Conservation (phyloP, 495 filamentous ascomycete genomes). For the Choiromyces venosus region DNA sequence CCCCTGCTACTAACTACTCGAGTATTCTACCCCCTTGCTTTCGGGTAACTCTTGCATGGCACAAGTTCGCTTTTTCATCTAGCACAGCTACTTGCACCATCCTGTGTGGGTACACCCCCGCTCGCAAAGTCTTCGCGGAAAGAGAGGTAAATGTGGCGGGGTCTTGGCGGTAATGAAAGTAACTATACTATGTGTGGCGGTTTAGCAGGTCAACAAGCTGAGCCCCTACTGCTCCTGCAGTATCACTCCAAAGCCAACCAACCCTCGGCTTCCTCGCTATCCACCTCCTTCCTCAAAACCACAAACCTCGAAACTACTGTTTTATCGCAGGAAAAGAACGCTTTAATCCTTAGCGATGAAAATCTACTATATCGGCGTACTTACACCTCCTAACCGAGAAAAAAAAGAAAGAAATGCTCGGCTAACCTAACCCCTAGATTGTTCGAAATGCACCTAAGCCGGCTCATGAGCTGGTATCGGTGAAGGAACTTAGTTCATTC, state of each 20-base stretch:
- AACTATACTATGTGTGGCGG: background rate
- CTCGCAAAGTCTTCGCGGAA: no score
- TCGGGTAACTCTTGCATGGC: no score
- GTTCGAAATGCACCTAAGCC: slow-evolving; percentile 75
- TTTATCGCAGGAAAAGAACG: background rate
- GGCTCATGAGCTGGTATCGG: slow-evolving; percentile 71
- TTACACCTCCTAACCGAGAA: slow-evolving; percentile 32
- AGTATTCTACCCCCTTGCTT: no score
- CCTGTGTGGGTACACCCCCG: no score
- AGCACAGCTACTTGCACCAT: no score
- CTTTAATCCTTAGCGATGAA: slow-evolving; percentile 57
- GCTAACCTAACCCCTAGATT: slow-evolving; percentile 51
- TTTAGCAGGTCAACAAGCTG: background rate
- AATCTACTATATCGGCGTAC: slow-evolving; percentile 86
- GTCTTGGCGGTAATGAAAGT: no score
- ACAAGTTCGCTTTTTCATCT: no score
- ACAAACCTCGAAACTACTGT: slow-evolving; percentile 7
- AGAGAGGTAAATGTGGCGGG: no score
- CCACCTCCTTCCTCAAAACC: background rate
- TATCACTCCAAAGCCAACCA: background rate
- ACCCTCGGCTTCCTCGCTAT: background rate
- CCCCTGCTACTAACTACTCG: no score
- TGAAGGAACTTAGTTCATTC: slow-evolving; percentile 73
- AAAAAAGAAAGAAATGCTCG: slow-evolving; percentile 13
- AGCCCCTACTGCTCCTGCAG: background rate